Conservation (phyloP, 257 asterid genomes). For the Solanum chmielewskii region DNA sequence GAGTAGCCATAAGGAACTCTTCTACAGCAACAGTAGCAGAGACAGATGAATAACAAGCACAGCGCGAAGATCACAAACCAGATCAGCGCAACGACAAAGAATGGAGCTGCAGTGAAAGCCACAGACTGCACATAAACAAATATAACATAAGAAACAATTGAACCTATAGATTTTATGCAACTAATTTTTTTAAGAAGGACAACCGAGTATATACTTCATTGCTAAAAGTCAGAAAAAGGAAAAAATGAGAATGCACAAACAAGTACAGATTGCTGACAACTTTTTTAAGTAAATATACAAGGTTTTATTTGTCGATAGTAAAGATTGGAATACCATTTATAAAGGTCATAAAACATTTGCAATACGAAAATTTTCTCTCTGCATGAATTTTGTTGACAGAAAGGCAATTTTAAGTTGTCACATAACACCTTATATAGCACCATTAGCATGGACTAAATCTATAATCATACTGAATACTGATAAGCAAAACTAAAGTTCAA, state of each 20-base stretch:
- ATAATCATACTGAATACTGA: neutral
- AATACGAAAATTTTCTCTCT: neutral
- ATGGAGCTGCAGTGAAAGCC: conserved; percentile 52
- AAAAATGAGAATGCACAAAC: neutral
- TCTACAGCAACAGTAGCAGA: conserved; percentile 46
- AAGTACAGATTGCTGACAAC: neutral
- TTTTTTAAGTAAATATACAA: neutral
- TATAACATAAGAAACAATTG: conserved; percentile 1
- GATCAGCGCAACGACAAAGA: conserved; percentile 42
- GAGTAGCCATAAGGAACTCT: conserved; percentile 56
- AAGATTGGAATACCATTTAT: neutral
- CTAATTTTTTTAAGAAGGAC: neutral
- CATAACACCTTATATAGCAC: neutral
- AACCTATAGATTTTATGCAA: neutral
- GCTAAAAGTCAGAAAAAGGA: neutral
- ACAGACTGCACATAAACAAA: conserved; percentile 52
- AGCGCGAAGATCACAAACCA: conserved; percentile 61
- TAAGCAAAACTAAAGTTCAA: neutral
- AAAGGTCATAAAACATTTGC: neutral
- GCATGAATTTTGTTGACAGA: neutral
- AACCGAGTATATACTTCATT: neutral
- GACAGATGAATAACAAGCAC: conserved; percentile 30
- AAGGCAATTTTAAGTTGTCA: neutral
- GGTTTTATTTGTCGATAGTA: neutral
- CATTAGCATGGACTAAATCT: neutral